Conservation (phyloP, 1,284 basidiomycete species). For the Pterulicium gracile region DNA sequence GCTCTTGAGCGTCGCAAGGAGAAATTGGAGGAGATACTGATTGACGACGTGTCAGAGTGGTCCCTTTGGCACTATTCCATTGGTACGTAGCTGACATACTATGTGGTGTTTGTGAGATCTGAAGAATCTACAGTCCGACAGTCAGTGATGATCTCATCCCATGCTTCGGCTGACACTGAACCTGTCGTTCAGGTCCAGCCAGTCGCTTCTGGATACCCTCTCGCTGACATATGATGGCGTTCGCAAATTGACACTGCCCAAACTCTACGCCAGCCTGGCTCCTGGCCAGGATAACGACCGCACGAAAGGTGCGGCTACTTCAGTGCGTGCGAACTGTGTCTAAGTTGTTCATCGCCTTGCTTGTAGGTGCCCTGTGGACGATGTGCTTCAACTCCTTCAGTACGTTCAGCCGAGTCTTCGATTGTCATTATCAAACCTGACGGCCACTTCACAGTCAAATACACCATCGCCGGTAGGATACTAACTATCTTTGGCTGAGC, state of each 20-base stretch:
- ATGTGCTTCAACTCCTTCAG: slow-evolving; percentile 48
- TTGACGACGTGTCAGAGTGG: slow-evolving; percentile 78
- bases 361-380: slow-evolving; percentile 47
- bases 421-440: too few species aligned
- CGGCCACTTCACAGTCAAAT: neutral
- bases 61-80: slow-evolving; percentile 75
- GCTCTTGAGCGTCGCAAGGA: slow-evolving; percentile 64
- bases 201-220: slow-evolving; percentile 38
- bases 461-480: neutral
- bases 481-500: neutral
- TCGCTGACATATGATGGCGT: slow-evolving; percentile 67
- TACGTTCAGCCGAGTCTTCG: too few species aligned
- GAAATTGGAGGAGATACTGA: slow-evolving; percentile 62
- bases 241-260: slow-evolving; percentile 52
- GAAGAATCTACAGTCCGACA: neutral
- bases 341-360: neutral
- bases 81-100: slow-evolving; percentile 29
- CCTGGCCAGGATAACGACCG: slow-evolving; percentile 76
- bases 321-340: neutral
- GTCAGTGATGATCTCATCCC: slow-evolving; percentile 4
- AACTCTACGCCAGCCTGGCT: slow-evolving; percentile 59
- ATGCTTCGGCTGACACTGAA: slow-evolving; percentile 1
- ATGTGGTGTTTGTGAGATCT: neutral
- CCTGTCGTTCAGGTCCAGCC: slow-evolving; percentile 34
- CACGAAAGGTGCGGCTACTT: slow-evolving; percentile 66